These are phyloP conservation scores for Epichloe glyceriae DNA, from an alignment of 2,329 filamentous ascomycete genomes.

Conservation along the genomic window DNA sequence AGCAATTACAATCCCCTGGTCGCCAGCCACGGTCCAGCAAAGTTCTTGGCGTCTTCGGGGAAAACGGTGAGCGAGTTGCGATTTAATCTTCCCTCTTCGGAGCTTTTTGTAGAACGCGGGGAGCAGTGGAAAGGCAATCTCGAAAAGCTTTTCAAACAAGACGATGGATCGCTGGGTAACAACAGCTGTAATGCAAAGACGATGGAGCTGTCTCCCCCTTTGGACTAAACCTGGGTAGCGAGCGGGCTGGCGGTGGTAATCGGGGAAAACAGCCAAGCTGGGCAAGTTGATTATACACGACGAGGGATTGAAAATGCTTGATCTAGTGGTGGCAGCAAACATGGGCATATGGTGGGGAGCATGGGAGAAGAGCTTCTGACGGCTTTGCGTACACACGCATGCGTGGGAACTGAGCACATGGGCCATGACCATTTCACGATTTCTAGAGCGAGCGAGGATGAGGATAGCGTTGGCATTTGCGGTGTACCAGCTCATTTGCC, in stretches of 20 bases:
- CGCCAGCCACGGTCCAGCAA: conserved; percentile 16
- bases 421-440: background rate
- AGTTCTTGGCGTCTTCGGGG: too few species aligned
- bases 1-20: conserved; percentile 31
- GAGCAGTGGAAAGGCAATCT: conserved; percentile 29
- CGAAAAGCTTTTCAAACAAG: conserved; percentile 26
- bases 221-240: conserved; percentile 65
- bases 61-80: conserved; percentile 62
- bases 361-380: conserved; percentile 49
- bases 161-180: conserved; percentile 15
- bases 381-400: background rate
- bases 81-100: conserved; percentile 66
- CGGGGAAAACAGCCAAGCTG: conserved; percentile 76
- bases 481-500: background rate
- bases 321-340: conserved; percentile 81
- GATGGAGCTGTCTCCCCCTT: conserved; percentile 31
- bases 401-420: background rate
- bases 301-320: conserved; percentile 90
- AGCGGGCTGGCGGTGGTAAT: conserved; percentile 76
- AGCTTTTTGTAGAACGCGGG: conserved; percentile 29
- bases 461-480: background rate
- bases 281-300: conserved; percentile 85
- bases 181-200: conserved; percentile 25
- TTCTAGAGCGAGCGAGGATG: background rate
- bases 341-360: conserved; percentile 89